Evolutionary conservation across 345 rosid genomes (phyloP).

Genomic region (Eucalyptus erythrocorys): DNA sequence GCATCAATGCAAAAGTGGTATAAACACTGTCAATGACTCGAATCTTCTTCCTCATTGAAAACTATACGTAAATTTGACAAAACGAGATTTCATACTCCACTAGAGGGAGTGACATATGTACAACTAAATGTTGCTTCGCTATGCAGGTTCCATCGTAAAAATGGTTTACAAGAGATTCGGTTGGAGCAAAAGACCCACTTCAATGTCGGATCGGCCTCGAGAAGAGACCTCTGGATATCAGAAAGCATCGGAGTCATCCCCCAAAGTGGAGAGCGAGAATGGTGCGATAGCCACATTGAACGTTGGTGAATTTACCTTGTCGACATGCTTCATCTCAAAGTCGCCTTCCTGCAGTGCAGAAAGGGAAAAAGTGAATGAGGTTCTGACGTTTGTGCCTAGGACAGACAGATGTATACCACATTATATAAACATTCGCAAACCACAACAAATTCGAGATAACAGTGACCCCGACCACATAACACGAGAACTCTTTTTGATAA

Average conservation of each 20-base stretch:
- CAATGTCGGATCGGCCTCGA: background rate
- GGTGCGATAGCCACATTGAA: slow-evolving; percentile 65
- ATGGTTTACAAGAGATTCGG: background rate
- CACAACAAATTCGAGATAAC: background rate
- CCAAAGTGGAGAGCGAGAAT: slow-evolving; percentile 44
- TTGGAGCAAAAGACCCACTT: background rate
- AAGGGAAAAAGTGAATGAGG: background rate
- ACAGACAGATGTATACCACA: background rate
- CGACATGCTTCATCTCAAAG: slow-evolving; percentile 71
- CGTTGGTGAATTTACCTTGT: slow-evolving; percentile 28
- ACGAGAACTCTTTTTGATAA: background rate
- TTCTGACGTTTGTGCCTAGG: background rate
- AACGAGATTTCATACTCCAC: background rate
- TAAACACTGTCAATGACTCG: background rate
- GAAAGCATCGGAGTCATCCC: slow-evolving; percentile 34
- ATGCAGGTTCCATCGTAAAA: background rate
- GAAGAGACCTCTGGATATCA: background rate
- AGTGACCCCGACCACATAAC: background rate
- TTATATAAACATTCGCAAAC: background rate
- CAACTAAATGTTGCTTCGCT: background rate
- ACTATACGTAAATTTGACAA: background rate
- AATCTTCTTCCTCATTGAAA: background rate
- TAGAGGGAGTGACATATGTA: background rate
- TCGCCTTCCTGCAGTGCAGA: slow-evolving; percentile 54
- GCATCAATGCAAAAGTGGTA: background rate